Percentiles rank a stretch among this genome's conserved stretches.
Evolutionary conservation across 192 early-diverging fungal species (phyloP).

Genomic region (Borealophlyctis nickersoniae): DNA sequence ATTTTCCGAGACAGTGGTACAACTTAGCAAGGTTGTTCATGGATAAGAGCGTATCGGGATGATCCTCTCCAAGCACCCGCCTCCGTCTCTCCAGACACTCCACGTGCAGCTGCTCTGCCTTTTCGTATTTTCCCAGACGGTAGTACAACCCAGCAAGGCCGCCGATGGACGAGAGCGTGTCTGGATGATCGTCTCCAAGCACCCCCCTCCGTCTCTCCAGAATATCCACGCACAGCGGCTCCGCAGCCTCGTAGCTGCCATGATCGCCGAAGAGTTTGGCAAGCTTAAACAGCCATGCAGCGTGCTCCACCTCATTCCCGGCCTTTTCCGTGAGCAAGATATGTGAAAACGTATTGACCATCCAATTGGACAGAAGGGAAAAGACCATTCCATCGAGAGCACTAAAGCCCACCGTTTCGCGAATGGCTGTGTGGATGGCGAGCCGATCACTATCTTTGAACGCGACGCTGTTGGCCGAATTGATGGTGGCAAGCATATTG

Average conservation of each 20-base stretch:
- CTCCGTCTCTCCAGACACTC: too few relatives aligned
- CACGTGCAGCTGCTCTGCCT: too few relatives aligned
- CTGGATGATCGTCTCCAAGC: neutral
- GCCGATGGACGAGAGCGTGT: neutral
- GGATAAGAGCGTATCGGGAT: too few relatives aligned
- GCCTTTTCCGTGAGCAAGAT: neutral
- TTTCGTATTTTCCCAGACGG: too few relatives aligned
- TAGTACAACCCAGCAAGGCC: neutral
- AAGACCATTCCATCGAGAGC: neutral
- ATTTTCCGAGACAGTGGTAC: too few relatives aligned
- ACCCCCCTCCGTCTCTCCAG: neutral
- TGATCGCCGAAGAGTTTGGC: neutral
- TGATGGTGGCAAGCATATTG: neutral
- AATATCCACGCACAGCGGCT: neutral
- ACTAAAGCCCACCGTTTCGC: neutral
- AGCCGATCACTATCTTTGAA: neutral
- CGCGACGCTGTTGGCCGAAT: neutral
- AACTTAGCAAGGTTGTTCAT: too few relatives aligned
- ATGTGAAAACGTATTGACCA: neutral
- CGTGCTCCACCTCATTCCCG: neutral
- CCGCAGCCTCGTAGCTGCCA: neutral
- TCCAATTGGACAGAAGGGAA: neutral
- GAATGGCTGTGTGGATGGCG: neutral
- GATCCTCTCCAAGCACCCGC: too few relatives aligned
- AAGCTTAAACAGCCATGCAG: neutral